Percentiles rank a stretch among this genome's conserved stretches.
These are phyloP conservation scores for Ensete glaucum DNA, from an alignment of 176 grass and related monocot species.

Conservation along the genomic window DNA sequence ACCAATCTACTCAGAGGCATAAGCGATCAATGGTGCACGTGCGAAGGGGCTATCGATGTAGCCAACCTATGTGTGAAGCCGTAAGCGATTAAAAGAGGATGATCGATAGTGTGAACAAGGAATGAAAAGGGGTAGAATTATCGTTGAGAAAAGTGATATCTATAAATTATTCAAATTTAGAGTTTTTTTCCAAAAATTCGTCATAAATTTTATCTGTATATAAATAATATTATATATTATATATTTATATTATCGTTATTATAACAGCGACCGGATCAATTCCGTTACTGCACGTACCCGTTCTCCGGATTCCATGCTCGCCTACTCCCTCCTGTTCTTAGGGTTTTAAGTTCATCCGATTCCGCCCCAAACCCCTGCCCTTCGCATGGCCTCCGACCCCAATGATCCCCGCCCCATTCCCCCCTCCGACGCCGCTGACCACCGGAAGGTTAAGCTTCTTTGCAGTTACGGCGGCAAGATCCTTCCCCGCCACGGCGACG, in stretches of 20 bases:
- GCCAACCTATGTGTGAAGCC: no score
- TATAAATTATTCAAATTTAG: no score
- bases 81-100: no score
- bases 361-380: neutral
- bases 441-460: slow-evolving; percentile 57
- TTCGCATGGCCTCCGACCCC: slow-evolving; percentile 8
- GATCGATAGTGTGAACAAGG: no score
- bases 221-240: neutral
- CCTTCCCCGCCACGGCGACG: slow-evolving; percentile 75
- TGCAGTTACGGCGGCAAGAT: slow-evolving; percentile 84
- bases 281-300: slow-evolving; percentile 2
- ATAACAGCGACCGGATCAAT: neutral
- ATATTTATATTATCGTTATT: neutral
- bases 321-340: neutral
- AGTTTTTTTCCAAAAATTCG: no score
- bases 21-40: no score
- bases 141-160: no score
- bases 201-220: neutral
- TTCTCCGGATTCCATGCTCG: neutral
- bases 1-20: no score
- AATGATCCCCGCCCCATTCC: neutral
- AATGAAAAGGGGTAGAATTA: no score
- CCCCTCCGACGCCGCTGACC: neutral
- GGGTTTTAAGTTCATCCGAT: neutral
- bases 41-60: no score